phyloP scores from a whole-genome alignment of 2,329 filamentous ascomycete genomes.

The Diaporthe sp. region DNA sequence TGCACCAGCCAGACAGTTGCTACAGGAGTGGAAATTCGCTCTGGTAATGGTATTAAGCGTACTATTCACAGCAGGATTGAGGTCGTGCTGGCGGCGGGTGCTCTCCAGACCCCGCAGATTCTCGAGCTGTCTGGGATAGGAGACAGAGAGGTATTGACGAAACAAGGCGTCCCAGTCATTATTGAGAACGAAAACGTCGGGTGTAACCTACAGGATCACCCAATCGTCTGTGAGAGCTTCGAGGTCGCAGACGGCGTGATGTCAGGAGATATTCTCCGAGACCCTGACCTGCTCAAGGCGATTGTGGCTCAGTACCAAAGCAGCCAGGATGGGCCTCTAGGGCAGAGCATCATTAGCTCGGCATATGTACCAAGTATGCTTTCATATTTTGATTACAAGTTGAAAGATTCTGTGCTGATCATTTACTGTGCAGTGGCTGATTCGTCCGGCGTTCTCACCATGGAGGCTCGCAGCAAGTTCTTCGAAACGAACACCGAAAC shows the following conservation, averaged over 20 bases:
- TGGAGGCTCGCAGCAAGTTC: slow-evolving; percentile 24
- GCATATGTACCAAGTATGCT: slow-evolving; percentile 35
- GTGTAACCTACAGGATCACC: slow-evolving; percentile 55
- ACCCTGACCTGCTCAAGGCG: slow-evolving; percentile 37
- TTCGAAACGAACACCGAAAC: not conserved
- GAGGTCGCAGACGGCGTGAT: slow-evolving; percentile 52
- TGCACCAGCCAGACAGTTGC: slow-evolving; percentile 30
- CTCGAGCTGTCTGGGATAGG: slow-evolving; percentile 46
- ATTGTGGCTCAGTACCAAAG: slow-evolving; percentile 48
- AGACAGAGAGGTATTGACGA: slow-evolving; percentile 53
- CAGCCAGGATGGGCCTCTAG: slow-evolving; percentile 47
- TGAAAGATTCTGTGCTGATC: not conserved
- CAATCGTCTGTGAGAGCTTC: slow-evolving; percentile 45
- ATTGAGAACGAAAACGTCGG: slow-evolving; percentile 55
- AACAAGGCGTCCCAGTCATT: slow-evolving; percentile 52
- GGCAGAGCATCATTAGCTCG: slow-evolving; percentile 49
- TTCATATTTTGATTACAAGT: not conserved
- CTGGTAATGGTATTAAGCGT: slow-evolving; percentile 41
- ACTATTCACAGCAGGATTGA: slow-evolving; percentile 36
- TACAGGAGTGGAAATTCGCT: slow-evolving; percentile 44
- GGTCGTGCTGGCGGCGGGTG: slow-evolving; percentile 53
- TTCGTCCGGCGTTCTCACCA: not conserved
- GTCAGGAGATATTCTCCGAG: slow-evolving; percentile 43
- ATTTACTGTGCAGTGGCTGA: not conserved
- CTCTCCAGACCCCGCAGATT: slow-evolving; percentile 46